phyloP scores from a whole-genome alignment of 2,329 filamentous ascomycete species.

The Escovopsis sp. region DNA sequence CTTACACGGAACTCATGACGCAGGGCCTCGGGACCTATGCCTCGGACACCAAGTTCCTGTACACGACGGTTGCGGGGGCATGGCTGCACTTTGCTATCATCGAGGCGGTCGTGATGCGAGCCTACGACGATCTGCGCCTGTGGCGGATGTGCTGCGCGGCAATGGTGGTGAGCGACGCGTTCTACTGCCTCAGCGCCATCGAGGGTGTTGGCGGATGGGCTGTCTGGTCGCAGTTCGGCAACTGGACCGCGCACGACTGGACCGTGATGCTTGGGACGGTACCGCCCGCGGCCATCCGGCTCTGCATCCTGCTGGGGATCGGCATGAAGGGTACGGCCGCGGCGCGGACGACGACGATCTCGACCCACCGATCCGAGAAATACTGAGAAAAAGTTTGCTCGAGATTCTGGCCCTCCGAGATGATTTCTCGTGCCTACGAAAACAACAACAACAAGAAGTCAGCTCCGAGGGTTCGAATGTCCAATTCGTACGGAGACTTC shows the following conservation, averaged over 20 bases:
- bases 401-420: not conserved
- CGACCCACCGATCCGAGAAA: no score
- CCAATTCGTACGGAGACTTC: no score
- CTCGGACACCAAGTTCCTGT: constrained; percentile 11
- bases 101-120: constrained; percentile 20
- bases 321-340: constrained; percentile 8
- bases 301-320: constrained; percentile 16
- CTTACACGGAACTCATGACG: constrained; percentile 17
- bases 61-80: constrained; percentile 5
- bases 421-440: not conserved
- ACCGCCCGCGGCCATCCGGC: constrained; percentile 15
- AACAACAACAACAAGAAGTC: no score
- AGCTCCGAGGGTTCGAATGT: no score
- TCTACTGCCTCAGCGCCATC: constrained; percentile 15
- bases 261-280: constrained; percentile 13
- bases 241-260: constrained; percentile 17
- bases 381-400: not conserved
- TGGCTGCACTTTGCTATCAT: constrained; percentile 23
- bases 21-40: constrained; percentile 10
- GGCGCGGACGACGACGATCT: no score
- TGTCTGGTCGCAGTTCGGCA: constrained; percentile 9
- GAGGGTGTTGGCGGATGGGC: constrained; percentile 22
- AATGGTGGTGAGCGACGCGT: constrained; percentile 22
- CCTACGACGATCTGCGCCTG: constrained; percentile 17
- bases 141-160: constrained; percentile 21